These are phyloP conservation scores for Adansonia grandidieri DNA, from an alignment of 441 rosid genomes.

Conservation along the genomic window DNA sequence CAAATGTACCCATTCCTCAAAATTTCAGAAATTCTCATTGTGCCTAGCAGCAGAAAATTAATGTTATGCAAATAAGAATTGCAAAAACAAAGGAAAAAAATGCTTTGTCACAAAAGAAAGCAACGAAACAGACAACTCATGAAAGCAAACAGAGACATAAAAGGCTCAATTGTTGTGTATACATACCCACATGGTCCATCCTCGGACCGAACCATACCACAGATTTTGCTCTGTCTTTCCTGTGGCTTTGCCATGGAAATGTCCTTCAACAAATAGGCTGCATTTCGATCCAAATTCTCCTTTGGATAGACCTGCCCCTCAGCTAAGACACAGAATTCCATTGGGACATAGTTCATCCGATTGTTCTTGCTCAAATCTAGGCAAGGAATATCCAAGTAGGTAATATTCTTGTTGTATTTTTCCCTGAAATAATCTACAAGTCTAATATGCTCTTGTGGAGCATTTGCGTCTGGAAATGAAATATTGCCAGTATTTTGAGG, in stretches of 20 bases:
- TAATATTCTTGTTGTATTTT: slow-evolving; percentile 42
- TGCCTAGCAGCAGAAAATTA: background rate
- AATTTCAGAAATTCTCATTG: background rate
- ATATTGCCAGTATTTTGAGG: slow-evolving; percentile 34
- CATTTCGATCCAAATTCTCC: slow-evolving; percentile 42
- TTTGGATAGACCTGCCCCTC: slow-evolving; percentile 63
- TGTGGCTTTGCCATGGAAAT: slow-evolving; percentile 46
- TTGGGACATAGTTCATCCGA: slow-evolving; percentile 52
- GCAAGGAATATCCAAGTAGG: slow-evolving; percentile 50
- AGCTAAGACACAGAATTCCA: slow-evolving; percentile 58
- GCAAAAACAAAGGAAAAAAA: background rate
- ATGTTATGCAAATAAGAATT: background rate
- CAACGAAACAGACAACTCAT: background rate
- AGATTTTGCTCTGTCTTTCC: slow-evolving; percentile 42
- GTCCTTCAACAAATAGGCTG: slow-evolving; percentile 40
- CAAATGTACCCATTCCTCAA: background rate
- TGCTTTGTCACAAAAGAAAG: background rate
- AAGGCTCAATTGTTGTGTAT: slow-evolving; percentile 8
- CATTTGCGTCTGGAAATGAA: slow-evolving; percentile 42
- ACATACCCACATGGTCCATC: slow-evolving; percentile 63
- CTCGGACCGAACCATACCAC: slow-evolving; percentile 36
- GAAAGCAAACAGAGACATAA: background rate
- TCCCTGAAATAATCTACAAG: slow-evolving; percentile 50
- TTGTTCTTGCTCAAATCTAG: slow-evolving; percentile 50
- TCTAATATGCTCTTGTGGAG: slow-evolving; percentile 28